Base-by-base conservation (phyloP, 331 rosid genomes). In the Prunus yedoensis region DNA sequence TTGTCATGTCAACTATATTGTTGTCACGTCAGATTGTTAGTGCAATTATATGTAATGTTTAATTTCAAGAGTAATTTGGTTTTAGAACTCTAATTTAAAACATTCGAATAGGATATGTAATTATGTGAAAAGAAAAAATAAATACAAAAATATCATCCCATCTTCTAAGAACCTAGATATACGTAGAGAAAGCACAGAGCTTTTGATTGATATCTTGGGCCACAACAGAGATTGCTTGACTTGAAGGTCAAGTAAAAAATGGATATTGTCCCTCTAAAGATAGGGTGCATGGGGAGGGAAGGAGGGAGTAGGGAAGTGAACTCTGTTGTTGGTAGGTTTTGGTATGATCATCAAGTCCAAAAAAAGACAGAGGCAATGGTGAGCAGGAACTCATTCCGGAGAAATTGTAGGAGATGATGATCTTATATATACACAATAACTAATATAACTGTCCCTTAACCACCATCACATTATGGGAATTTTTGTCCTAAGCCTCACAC, bases 311-410 rank as follows among this genome's bases (percentile, higher is more conserved):
- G 23, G 56, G 16, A 13, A 46, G 56, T 46, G 71, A 67, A 21
- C 38, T 67, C 57, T 12, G 30, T 63, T 17, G 46, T 46, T 21
- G 15, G 59, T 54, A n/a, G 8, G 8, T 54, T 54, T 54, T 54
- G 59, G 4, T 8, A 54, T 54, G 23, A 38, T 54, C 59, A 8
- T 54, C 23, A 54, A 20, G 74, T 70, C 50, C 32, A 70, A 30
- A n/a, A 32, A 70, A 30, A 7, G 43, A 38, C 43, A 38, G 43
- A 38, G 43, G 43, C 9, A 38, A 23, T 12, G 71, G 38, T 45
- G 13, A 41, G 52, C 66, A 50, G 30, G 28, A 69, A 69, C 61
- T 69, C 74, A 18, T 70, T 52, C 32, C 49, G 63, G 74, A 52
- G 50, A 20, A 21, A 67, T 45, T 67, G 32, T 13, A 20, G 72